Base-by-base conservation (phyloP, 257 asterid genomes). In the Penstemon barbatus region DNA sequence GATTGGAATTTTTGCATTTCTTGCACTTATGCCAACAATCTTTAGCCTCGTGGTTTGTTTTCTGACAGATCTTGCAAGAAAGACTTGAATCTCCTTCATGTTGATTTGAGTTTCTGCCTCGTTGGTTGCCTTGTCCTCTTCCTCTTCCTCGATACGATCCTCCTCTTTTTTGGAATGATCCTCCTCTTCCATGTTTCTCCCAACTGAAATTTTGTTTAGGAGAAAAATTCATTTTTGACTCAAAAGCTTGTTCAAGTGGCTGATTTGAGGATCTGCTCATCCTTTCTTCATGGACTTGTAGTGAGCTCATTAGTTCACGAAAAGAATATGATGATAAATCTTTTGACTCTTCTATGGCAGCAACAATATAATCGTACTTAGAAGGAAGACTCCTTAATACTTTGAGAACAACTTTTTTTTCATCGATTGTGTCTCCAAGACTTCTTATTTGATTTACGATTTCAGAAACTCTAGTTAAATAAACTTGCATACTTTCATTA, bases 101-200 rank as follows among this genome's bases (percentile, higher is more conserved):
- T 12, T 44, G 56, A 63, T 61, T 57, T 3, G 44, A 43, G 36
- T 57, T 57, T 13, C 13, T 57, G 33, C 0, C 33, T 57, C 13
- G 36, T 36, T 57, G 54, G 37, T 60, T 60, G 50, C 40, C 68
- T 62, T 62, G 68, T 43, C 52, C 46, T 48, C 57, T 48, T 64
- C 69, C 45, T 11, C 5, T 64, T 45, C n/a, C 8, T 44, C 49
- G 49, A 9, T 5, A 44, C 3, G 49, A 44, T 44, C 10, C 49
- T 44, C 18, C 43, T 46, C 57, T 64, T 65, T 46, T 46, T 46
- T n/a, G 25, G 13, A 18, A 48, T 13, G 70, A 36, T 10, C 70
- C 19, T 46, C 57, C 46, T 65, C 59, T 6, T 8, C 44, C 63
- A 25, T 12, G 12, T 57, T 11, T 7, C 6, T 57, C 13, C 4